Evolutionary conservation across 2,329 filamentous ascomycete genomes (phyloP), one percentile per base, ranked within the genome.

Genomic region (Seiridium unicorne): DNA sequence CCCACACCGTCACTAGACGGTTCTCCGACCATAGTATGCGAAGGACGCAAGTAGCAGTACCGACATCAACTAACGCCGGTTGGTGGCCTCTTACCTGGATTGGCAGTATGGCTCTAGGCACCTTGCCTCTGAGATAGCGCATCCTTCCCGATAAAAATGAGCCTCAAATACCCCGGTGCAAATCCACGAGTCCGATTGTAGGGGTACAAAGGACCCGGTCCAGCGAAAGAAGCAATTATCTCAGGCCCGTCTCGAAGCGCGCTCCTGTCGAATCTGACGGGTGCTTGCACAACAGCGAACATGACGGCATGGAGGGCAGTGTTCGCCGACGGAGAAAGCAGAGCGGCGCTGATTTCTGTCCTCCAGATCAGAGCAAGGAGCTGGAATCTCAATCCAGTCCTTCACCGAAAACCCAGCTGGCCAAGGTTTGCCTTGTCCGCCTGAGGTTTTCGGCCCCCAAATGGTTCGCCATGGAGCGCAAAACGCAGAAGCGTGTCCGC

Each of bases 381-480:
- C 11, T 48, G 36, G 34, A 13, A n/a, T 42, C 34, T 10, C 34
- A 7, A 42, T 32, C 34, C 46, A 47, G 42, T 57, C 46, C 44
- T 49, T 51, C 34, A 49, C 55, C 44, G 55, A 49, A 58, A 56
- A 40, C 8, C 51, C 26, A 57, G 32, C 13, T 49, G 32, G 46
- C 9, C 26, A 48, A 36, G 49, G 55, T 26, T 51, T 51, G 55
- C 55, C 55, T 58, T 49, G 44, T 38, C 55, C 46, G 55, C 55
- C 55, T 57, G n/a, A 26, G 31, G 31, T n/a, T 46, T 44, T 9
- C 31, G 55, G 55, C 55, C 55, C 55, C 55, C 46, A 58, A 58
- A 40, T 58, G 55, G 55, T 58, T 51, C 55, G 55, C 55, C 32
- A 49, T 58, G 8, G 55, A n/a, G 31, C 55, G 55, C 55, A n/a